Conservation (phyloP, 129 eudicot genomes). For the Kitagawia praeruptora region DNA sequence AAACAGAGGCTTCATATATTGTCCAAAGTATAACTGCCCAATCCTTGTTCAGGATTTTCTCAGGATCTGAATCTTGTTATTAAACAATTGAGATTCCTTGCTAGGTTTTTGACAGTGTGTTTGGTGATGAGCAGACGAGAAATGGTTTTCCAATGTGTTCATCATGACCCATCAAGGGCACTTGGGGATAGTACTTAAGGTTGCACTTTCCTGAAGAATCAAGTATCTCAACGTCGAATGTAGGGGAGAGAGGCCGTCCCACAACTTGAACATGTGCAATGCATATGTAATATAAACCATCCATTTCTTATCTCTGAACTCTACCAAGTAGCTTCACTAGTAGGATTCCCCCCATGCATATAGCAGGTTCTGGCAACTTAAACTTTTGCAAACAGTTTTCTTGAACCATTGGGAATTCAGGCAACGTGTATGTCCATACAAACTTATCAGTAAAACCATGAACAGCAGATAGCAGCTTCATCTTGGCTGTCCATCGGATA, state of each 20-base stretch:
- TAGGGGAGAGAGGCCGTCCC: constrained; percentile 54
- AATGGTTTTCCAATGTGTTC: no score
- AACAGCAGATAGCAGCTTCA: constrained; percentile 21
- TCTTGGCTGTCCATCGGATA: constrained; percentile 21
- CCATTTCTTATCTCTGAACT: constrained; percentile 72
- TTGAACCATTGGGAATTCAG: constrained; percentile 68
- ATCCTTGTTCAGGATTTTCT: no score
- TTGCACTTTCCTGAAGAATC: constrained; percentile 43
- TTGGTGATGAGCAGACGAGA: no score
- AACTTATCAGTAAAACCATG: constrained; percentile 36
- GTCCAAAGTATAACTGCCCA: no score
- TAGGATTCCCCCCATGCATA: constrained; percentile 71
- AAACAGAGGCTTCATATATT: no score
- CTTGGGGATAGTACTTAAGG: constrained; percentile 35
- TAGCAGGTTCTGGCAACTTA: constrained; percentile 71
- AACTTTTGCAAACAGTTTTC: constrained; percentile 56
- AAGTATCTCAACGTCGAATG: constrained; percentile 50
- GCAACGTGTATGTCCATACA: constrained; percentile 75
- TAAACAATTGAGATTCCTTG: no score
- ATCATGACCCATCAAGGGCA: no score
- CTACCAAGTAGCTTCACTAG: constrained; percentile 68
- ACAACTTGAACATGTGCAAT: constrained; percentile 60
- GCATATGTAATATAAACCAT: constrained; percentile 61
- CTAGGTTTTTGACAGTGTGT: no score
- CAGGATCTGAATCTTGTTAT: no score